Conservation (phyloP, 306 rosid species). For the Alnus glutinosa region DNA sequence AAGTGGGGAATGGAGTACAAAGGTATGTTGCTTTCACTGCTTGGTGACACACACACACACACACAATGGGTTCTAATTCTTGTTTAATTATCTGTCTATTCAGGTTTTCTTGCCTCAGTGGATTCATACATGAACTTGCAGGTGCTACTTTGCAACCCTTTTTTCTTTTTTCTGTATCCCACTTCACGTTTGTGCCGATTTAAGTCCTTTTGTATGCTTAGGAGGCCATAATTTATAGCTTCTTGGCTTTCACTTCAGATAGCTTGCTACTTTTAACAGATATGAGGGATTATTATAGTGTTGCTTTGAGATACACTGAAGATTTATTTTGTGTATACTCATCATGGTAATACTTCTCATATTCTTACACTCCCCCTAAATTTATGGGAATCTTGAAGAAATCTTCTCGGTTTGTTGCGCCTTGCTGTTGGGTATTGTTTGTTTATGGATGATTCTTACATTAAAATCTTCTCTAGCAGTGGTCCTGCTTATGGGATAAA, state of each 20-base stretch:
- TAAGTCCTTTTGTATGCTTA: not conserved
- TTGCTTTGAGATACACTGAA: not conserved
- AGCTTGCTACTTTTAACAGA: not conserved
- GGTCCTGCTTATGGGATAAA: not conserved
- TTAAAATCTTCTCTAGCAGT: not conserved
- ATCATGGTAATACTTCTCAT: not conserved
- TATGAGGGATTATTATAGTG: not conserved
- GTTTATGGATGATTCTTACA: too few relatives aligned
- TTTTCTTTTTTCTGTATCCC: too few relatives aligned
- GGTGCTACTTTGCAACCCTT: slow-evolving; percentile 28
- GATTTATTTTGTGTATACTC: not conserved
- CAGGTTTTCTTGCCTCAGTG: slow-evolving; percentile 57
- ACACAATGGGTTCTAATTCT: not conserved
- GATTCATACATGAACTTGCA: slow-evolving; percentile 66
- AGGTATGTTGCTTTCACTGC: slow-evolving; percentile 27
- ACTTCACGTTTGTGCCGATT: not conserved
- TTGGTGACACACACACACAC: not conserved
- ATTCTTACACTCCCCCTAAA: too few relatives aligned
- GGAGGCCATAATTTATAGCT: not conserved
- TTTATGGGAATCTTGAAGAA: too few relatives aligned
- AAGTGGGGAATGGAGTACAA: slow-evolving; percentile 72
- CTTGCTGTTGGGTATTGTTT: not conserved
- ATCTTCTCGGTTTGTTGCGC: not conserved
- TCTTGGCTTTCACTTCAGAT: not conserved
- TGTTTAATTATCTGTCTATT: not conserved